A percentile compares a stretch with the other conserved stretches of the same genome.
Conservation (phyloP, 2,329 filamentous ascomycete species). For the Metarhizium brunneum region DNA sequence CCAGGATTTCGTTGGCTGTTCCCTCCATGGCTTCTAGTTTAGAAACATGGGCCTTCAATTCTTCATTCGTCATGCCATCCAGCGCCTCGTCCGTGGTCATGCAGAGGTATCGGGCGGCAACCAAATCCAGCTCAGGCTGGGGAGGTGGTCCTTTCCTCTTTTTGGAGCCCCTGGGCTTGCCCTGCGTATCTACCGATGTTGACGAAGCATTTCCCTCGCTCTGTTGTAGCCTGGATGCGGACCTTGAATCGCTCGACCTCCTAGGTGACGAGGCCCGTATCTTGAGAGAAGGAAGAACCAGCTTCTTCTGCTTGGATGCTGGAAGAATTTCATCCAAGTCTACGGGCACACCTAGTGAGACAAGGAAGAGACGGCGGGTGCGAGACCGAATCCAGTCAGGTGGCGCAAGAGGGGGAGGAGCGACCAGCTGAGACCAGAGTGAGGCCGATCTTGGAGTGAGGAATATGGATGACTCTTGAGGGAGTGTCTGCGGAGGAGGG, state of each 20-base stretch:
- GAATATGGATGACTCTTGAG: slow-evolving; percentile 57
- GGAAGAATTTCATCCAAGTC: slow-evolving; percentile 96
- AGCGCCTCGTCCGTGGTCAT: slow-evolving; percentile 78
- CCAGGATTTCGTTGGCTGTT: slow-evolving; percentile 67
- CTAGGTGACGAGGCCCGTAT: slow-evolving; percentile 49
- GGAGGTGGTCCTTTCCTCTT: slow-evolving; percentile 51
- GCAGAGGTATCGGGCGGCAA: slow-evolving; percentile 68
- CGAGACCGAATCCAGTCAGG: slow-evolving; percentile 97
- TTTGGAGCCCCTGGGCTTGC: slow-evolving; percentile 36
- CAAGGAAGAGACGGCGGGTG: slow-evolving; percentile 87
- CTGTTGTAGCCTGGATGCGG: slow-evolving; percentile 35
- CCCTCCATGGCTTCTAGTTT: slow-evolving; percentile 60
- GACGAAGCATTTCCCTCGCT: slow-evolving; percentile 43
- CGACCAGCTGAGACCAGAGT: slow-evolving; percentile 92
- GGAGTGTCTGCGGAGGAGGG: slow-evolving; percentile 39
- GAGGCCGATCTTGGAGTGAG: slow-evolving; percentile 80
- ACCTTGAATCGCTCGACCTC: slow-evolving; percentile 45
- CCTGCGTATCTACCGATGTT: slow-evolving; percentile 50
- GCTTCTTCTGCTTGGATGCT: slow-evolving; percentile 95
- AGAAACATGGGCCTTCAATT: slow-evolving; percentile 63
- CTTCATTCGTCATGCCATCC: slow-evolving; percentile 65
- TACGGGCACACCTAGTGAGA: slow-evolving; percentile 90
- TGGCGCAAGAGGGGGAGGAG: slow-evolving; percentile 86
- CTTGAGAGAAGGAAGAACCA: slow-evolving; percentile 83
- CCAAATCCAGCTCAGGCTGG: slow-evolving; percentile 69